phyloP scores from a whole-genome alignment of 495 filamentous ascomycete species.

The Cercophora samala region DNA sequence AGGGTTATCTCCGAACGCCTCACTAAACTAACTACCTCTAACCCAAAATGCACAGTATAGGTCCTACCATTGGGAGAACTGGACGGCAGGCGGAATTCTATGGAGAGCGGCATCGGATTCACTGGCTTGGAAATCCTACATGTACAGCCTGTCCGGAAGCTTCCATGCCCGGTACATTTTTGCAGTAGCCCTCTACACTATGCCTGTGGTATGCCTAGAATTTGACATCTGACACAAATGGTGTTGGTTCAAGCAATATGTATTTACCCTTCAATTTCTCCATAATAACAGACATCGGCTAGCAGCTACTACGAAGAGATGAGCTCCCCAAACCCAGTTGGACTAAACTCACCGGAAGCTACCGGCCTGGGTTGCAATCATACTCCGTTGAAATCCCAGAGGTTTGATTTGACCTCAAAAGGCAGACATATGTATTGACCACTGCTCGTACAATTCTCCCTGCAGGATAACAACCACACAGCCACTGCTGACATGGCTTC shows the following conservation, averaged over 20 bases:
- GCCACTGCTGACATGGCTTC: neutral
- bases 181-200: too few relatives aligned
- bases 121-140: neutral
- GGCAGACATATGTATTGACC: neutral
- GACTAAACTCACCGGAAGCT: neutral
- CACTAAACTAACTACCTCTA: too few relatives aligned
- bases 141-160: neutral
- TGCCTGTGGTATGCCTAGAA: too few relatives aligned
- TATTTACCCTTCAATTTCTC: too few relatives aligned
- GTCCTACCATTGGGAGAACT: too few relatives aligned
- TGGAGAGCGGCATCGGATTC: neutral
- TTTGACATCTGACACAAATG: too few relatives aligned
- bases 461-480: neutral
- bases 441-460: too few relatives aligned
- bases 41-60: too few relatives aligned
- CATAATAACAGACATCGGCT: too few relatives aligned
- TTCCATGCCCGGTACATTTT: neutral
- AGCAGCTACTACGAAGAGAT: neutral
- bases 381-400: too few relatives aligned
- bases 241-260: too few relatives aligned
- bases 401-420: neutral
- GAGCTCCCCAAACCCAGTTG: neutral
- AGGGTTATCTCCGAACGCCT: too few relatives aligned
- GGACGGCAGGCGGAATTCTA: neutral
- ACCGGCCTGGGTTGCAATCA: neutral